Evolutionary conservation across 805 yeast genomes (phyloP).

Genomic region (Candida sphagnicola): DNA sequence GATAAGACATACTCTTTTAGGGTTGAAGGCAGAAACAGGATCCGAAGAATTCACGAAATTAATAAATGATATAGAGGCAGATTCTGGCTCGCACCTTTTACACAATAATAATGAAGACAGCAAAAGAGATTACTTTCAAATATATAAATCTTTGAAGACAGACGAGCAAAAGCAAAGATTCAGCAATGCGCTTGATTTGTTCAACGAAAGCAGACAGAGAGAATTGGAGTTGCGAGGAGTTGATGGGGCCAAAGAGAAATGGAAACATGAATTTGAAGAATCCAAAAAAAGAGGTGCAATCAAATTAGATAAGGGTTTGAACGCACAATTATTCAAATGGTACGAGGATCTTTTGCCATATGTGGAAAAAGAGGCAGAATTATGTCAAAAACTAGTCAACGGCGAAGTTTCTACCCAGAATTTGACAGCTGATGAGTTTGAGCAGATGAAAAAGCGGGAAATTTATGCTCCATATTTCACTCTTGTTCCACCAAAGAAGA

Average conservation of each 20-base stretch:
- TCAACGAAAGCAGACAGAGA: constrained; percentile 74
- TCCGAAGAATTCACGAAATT: constrained; percentile 19
- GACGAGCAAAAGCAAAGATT: constrained; percentile 47
- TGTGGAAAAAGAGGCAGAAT: constrained; percentile 60
- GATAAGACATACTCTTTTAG: constrained; percentile 67
- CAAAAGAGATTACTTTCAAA: constrained; percentile 61
- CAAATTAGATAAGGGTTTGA: constrained; percentile 55
- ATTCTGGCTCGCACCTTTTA: constrained; percentile 21
- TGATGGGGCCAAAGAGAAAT: constrained; percentile 81
- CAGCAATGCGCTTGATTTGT: constrained; percentile 60
- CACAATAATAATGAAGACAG: constrained; percentile 29
- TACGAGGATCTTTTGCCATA: constrained; percentile 67
- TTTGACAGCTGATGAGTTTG: constrained; percentile 15
- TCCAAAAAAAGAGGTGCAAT: constrained; percentile 55
- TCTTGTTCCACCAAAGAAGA: constrained; percentile 71
- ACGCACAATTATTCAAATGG: constrained; percentile 83
- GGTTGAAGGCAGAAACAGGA: constrained; percentile 26
- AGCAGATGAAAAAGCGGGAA: constrained; percentile 36
- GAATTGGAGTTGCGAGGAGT: constrained; percentile 73
- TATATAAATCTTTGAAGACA: constrained; percentile 50
- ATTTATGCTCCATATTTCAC: constrained; percentile 75
- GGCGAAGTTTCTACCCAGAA: constrained; percentile 17
- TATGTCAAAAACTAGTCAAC: constrained; percentile 45
- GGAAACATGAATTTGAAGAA: constrained; percentile 81
- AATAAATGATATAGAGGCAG: constrained; percentile 24